Conservation (phyloP, 2,329 filamentous ascomycete species). For the Pestalotiopsis sp. region DNA sequence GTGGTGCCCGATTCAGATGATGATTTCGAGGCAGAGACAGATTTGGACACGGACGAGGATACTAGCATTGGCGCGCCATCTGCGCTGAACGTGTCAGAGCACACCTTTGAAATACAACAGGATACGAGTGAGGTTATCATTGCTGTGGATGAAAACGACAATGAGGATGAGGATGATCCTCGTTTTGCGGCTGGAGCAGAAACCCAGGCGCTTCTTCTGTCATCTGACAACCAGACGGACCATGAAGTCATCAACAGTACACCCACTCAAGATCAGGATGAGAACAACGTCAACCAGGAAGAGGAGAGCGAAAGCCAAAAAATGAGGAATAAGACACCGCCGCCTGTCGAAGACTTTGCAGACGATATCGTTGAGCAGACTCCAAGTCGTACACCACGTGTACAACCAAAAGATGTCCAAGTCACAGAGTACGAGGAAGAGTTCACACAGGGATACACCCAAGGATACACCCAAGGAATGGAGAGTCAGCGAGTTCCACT, state of each 20-base stretch:
- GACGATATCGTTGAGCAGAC: constrained; percentile 16
- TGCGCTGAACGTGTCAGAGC: not conserved
- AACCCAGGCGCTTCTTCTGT: constrained; percentile 23
- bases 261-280: not conserved
- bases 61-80: constrained; percentile 13
- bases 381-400: constrained; percentile 14
- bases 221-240: constrained; percentile 15
- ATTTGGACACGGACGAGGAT: constrained; percentile 17
- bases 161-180: constrained; percentile 15
- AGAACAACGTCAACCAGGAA: not conserved
- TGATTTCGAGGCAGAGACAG: constrained; percentile 16
- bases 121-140: constrained; percentile 12
- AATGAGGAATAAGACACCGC: not conserved
- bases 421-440: not conserved
- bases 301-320: not conserved
- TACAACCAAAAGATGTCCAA: constrained; percentile 13
- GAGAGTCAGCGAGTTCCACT: constrained; percentile 35
- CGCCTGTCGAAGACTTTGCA: not conserved
- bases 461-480: constrained; percentile 28
- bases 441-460: constrained; percentile 15
- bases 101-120: not conserved
- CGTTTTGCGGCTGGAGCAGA: constrained; percentile 20
- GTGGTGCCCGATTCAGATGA: constrained; percentile 25
- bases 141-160: constrained; percentile 14
- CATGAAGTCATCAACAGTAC: not conserved